A percentile compares a stretch with the other conserved stretches of the same genome.
Conservation (phyloP, 768 basidiomycete genomes). For the Calvatia gigantea region DNA sequence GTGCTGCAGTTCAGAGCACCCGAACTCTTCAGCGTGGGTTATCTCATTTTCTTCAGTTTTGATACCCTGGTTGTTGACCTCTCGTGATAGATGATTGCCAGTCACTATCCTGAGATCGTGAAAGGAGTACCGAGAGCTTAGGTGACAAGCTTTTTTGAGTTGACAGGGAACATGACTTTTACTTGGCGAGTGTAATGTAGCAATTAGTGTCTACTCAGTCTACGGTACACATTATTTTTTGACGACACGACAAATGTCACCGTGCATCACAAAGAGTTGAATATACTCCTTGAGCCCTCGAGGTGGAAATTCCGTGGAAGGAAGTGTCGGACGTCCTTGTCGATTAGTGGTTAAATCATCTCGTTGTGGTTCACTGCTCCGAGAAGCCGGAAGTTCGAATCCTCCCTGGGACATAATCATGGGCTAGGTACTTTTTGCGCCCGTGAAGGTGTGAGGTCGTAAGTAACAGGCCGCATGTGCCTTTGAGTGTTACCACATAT, state of each 20-base stretch:
- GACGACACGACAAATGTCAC: no score
- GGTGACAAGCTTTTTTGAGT: background rate
- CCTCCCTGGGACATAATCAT: constrained; percentile 19
- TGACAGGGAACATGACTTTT: no score
- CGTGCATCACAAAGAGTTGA: no score
- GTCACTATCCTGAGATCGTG: constrained; percentile 67
- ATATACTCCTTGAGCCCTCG: no score
- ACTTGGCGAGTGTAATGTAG: no score
- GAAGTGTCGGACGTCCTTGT: constrained; percentile 12
- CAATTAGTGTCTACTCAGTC: no score
- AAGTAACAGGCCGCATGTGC: background rate
- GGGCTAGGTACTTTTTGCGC: background rate
- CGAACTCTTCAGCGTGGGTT: constrained; percentile 57
- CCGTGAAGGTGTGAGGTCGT: background rate
- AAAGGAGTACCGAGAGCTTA: constrained; percentile 48
- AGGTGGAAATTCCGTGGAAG: no score
- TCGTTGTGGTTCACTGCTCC: constrained; percentile 17
- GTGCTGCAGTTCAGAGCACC: constrained; percentile 72
- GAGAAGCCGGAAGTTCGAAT: constrained; percentile 21
- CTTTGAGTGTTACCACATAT: background rate
- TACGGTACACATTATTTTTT: no score
- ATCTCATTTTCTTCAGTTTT: background rate
- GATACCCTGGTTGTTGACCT: background rate
- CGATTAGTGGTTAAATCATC: constrained; percentile 23
- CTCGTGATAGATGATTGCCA: constrained; percentile 51